Evolutionary conservation across 768 basidiomycete genomes (phyloP), one percentile per base, ranked within the genome.

Genomic region (Auriscalpium microsporum): DNA sequence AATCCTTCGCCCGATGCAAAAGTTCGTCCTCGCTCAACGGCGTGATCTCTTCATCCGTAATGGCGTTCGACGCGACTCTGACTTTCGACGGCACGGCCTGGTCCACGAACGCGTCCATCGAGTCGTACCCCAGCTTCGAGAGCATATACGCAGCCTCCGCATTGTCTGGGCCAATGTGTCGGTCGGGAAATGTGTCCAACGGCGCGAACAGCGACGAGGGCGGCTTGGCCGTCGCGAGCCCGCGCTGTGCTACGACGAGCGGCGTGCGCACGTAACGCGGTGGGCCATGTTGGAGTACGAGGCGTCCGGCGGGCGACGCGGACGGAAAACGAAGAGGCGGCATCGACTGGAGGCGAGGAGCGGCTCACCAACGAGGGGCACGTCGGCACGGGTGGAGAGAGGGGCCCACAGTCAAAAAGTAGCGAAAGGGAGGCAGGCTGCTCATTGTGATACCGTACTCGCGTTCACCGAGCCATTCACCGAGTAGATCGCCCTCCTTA

Each of bases 111-210:
- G 81, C 83, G 49, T 96, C 92, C 79, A 98, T 86, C 40, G 87
- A 83, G 57, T 83, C 73, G 67, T 90, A 96, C 23, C 94, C 94
- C 33, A 99, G 72, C 56, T 78, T 75, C 4, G 78, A 72, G 58
- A 99, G 87, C 95, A 97, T 98, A 46, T 76, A 75, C 2, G 78
- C 72, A 23, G 86, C 81, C 71, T 95, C 93, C n/a, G 72, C 69
- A 56, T 82, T 82, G 66, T 94, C 86, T 13, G 95, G 95, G 13
- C 95, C 96, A 62, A 98, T 84, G 70, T 99, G 95, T 35, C 95
- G 83, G 63, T 90, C 83, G 46, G 84, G 69, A 73, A 98, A 97
- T 36, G 85, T 87, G 73, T 99, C 95, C 60, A 96, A 76, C 2
- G 94, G 83, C 11, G 84, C 78, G 68, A 95, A 92, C 60, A 94